Base-by-base conservation (phyloP, 2,329 filamentous ascomycete genomes). In the Diaporthe velutina region DNA sequence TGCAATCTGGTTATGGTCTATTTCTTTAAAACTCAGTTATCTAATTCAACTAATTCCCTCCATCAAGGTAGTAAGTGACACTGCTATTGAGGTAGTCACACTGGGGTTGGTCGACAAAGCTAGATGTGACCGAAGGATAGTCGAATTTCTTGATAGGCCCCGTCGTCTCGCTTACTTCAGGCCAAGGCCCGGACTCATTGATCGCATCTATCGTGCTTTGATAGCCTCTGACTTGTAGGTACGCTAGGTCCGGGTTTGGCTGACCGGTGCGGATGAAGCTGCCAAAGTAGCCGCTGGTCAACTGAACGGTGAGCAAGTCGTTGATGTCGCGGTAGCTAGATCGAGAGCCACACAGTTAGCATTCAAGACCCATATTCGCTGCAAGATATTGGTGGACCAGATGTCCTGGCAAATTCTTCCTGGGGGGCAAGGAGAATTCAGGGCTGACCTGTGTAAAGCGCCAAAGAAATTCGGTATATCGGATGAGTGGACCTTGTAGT, bases 201-300 rank as follows among this genome's bases (percentile, higher is more conserved):
- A 67, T 52, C 8, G 45, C 45, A 52, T 38, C 33, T 12, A 67
- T 38, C 22, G 45, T 67, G 15, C 45, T 67, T 42, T 52, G 61
- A 22, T 52, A 67, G n/a, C 28, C 42, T 25, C 61, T 52, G 45
- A 13, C 61, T 48, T 52, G 45, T 38, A 67, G n/a, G 8, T 38
- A 52, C 4, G 30, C 33, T 30, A 25, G 45, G 15, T 67, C 45
- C 30, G 61, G 61, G 45, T 52, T 67, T 38, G 61, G 61, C 45
- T 67, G 45, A 12, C 61, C 61, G 30, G 61, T 52, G 30, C 42
- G 61, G 45, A 67, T 67, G 30, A 67, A 52, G 45, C 61, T 67
- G 22, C 45, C 61, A 52, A 67, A 52, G 45, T 52, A 52, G 30
- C 45, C 45, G 30, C 61, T 52, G 15, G 61, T 67, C 61, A 67